A percentile compares a stretch with the other conserved stretches of the same genome.
Conservation (phyloP, 176 grass and related monocot genomes). For the Oryza meridionalis region DNA sequence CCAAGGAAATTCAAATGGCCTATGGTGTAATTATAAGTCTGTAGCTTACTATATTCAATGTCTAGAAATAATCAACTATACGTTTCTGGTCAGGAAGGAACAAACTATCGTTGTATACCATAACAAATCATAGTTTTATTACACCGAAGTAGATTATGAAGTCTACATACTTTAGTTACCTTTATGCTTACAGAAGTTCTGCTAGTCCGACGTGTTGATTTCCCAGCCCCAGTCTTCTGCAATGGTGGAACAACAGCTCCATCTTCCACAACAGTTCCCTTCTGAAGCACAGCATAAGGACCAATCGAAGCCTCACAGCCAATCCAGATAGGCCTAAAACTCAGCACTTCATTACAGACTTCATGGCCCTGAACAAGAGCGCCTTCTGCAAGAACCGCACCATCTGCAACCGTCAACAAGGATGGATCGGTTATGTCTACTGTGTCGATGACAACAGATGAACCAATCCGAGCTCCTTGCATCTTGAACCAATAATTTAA, state of each 20-base stretch:
- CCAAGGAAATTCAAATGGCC: no score
- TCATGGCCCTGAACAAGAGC: slow-evolving; percentile 69
- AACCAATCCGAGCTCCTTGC: slow-evolving; percentile 66
- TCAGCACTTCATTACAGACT: slow-evolving; percentile 58
- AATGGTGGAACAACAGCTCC: slow-evolving; percentile 44
- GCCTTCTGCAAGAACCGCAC: slow-evolving; percentile 66
- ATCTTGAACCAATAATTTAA: slow-evolving; percentile 78
- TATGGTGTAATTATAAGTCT: neutral
- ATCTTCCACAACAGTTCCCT: slow-evolving; percentile 54
- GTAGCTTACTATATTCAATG: slow-evolving; percentile 18
- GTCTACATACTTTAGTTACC: slow-evolving; percentile 40
- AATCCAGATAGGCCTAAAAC: slow-evolving; percentile 55
- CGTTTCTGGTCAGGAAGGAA: slow-evolving; percentile 8
- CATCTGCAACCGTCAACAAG: slow-evolving; percentile 58
- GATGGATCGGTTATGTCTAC: slow-evolving; percentile 70
- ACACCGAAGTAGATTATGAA: neutral
- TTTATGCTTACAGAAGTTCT: slow-evolving; percentile 35
- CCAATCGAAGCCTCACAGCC: slow-evolving; percentile 57
- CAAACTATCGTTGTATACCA: slow-evolving; percentile 7
- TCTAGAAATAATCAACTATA: neutral
- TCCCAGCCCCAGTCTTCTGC: slow-evolving; percentile 53
- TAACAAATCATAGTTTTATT: slow-evolving; percentile 18
- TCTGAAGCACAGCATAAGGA: slow-evolving; percentile 63
- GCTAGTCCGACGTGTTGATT: slow-evolving; percentile 34
- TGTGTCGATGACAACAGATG: slow-evolving; percentile 73